Base-by-base conservation (phyloP, 495 filamentous ascomycete species). In the Lichenothelia convexa region DNA sequence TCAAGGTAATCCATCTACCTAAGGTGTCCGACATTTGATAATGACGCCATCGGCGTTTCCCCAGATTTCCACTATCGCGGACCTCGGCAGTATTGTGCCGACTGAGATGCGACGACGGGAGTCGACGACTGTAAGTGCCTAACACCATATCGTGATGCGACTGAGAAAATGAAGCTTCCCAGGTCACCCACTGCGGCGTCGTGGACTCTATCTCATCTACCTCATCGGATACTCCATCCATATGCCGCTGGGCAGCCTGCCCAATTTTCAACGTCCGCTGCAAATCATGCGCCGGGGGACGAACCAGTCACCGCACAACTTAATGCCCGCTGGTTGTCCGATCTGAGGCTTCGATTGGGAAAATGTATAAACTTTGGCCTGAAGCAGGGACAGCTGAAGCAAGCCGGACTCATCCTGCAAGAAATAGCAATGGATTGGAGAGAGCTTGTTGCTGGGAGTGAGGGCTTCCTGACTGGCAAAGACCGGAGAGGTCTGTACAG, bases 281-380 rank as follows among this genome's bases (percentile, higher is more conserved):
- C 9, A 9, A 29, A 13, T 13, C 24, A 33, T 1, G n/a, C 30
- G 35, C 31, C 38, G 20, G 20, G 21, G 18, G 42, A 27, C 19
- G 34, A 35, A 17, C 43, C 43, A 15, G 26, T 39, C 7, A 53
- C 47, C 13, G 42, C 51, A 24, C 37, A 43, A 12, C 24, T 47
- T 20, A 54, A 38, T 38, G 49, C 70, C 8, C 68, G 73, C 53
- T 93, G 85, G 85, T 75, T 91, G 32, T 69, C 75, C 12, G 70
- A 78, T 31, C 70, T 81, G 11, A 80, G 76, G 45, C 44, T 59
- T 8, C 71, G 84, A 27, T 55, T 93, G n/a, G 84, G 85, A 6
- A 73, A 73, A 55, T 91, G 89, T 55, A 70, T 93, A 44, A 67
- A 67, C 44, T 91, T 91, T 49, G 86, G 86, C 11, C 59, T 83